Evolutionary conservation across 139 green algal species (phyloP), one percentile per base, ranked within the genome.

Genomic region (Spirogloea muscicola): DNA sequence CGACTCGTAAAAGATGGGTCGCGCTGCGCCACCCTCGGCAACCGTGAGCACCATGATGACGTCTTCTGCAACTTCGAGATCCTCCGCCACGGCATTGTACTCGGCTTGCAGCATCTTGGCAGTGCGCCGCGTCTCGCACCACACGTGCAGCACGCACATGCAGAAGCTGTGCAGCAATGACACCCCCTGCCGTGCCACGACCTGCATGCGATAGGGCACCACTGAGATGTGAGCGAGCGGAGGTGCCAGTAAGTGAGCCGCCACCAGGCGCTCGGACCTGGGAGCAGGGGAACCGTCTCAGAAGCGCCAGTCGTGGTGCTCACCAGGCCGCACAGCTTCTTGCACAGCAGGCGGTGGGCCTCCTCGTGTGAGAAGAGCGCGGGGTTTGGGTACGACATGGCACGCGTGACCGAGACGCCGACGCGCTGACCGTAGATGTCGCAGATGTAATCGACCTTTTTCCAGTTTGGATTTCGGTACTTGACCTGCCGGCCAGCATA

Each of bases 381-480:
- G 36, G 63, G 72, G 41, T 77, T 29, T 1, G 63, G 72, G 41
- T 77, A 77, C 27, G 44, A 70, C 72, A 80, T 80, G 72, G 72
- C 72, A 25, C 72, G 62, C 27, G 72, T 80, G 25, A 80, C 72
- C 7, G 72, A 80, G 29, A 80, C 72, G 43, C 72, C 72, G 27
- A 80, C 38, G n/a, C 72, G 27, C 46, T 38, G 65, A 13, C 66
- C 72, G 49, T 51, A 80, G 27, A 80, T 67, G 46, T 80, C 71
- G 65, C 65, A 79, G 37, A 80, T 63, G 63, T 80, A 80, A 27
- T 80, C 72, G 43, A 80, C 72, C 63, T 80, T 80, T 38, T 80
- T 80, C 72, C 72, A 80, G 63, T 80, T 69, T 25, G 40, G 18
- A 44, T 76, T 46, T 13, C 34, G 43, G 31, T 80, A 80, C 34